Conservation (phyloP, 2,329 filamentous ascomycete genomes). For the Phyllosticta citrichinensis region DNA sequence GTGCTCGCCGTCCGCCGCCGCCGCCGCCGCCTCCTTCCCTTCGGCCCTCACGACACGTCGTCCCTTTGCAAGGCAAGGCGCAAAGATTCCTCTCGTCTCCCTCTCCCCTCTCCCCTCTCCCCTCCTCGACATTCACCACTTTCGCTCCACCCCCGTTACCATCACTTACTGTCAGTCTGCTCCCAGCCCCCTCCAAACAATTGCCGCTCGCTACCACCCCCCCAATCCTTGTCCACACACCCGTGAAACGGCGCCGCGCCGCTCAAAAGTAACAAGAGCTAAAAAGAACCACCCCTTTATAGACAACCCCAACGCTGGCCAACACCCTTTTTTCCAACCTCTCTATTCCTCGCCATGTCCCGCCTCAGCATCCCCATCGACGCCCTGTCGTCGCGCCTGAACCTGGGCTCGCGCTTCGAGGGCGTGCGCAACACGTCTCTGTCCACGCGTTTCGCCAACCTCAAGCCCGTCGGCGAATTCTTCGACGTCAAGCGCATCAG, state of each 20-base stretch:
- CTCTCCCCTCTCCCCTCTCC: too few species aligned
- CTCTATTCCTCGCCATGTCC: slow-evolving; percentile 48
- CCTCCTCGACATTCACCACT: background rate
- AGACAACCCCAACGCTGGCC: background rate
- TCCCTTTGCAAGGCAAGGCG: background rate
- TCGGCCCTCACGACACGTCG: background rate
- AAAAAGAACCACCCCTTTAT: background rate
- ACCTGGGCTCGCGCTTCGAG: slow-evolving; percentile 75
- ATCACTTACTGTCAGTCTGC: background rate
- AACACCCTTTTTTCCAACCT: background rate
- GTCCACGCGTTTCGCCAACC: slow-evolving; percentile 77
- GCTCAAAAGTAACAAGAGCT: background rate
- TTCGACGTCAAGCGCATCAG: slow-evolving; percentile 91
- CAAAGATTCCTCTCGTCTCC: background rate
- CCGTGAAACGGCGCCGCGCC: background rate
- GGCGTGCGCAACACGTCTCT: slow-evolving; percentile 71
- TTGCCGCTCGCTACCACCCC: background rate
- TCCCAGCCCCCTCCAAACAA: background rate
- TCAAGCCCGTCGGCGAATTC: slow-evolving; percentile 86
- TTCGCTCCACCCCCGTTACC: background rate
- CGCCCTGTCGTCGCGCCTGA: slow-evolving; percentile 53
- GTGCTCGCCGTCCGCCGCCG: background rate
- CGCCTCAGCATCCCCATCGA: slow-evolving; percentile 90
- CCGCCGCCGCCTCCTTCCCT: background rate
- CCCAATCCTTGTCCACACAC: background rate